A percentile compares a stretch with the other conserved stretches of the same genome.
Conservation (phyloP, 305 asterid genomes). For the Lippia alba region DNA sequence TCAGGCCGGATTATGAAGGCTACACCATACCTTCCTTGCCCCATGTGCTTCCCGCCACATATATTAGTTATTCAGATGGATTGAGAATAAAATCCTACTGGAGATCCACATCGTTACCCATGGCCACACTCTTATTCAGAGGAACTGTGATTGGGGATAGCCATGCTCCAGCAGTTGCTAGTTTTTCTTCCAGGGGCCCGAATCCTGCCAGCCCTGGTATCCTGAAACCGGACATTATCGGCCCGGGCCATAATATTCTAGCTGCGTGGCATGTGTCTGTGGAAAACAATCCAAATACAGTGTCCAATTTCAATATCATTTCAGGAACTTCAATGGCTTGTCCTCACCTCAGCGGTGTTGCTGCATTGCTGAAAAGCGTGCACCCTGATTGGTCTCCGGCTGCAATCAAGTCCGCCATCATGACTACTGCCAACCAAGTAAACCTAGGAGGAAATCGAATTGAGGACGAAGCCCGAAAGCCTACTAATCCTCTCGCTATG, state of each 20-base stretch:
- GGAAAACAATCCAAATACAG: slow-evolving; percentile 27
- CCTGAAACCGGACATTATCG: slow-evolving; percentile 58
- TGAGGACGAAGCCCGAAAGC: background rate
- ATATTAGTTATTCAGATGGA: slow-evolving; percentile 39
- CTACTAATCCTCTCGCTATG: background rate
- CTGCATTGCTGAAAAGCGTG: slow-evolving; percentile 28
- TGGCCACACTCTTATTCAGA: slow-evolving; percentile 16
- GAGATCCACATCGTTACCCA: slow-evolving; percentile 9
- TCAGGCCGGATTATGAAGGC: slow-evolving; percentile 28
- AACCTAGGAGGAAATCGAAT: slow-evolving; percentile 17
- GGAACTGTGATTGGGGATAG: slow-evolving; percentile 32
- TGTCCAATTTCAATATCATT: slow-evolving; percentile 35
- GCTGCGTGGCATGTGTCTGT: slow-evolving; percentile 49
- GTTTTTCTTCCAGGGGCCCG: slow-evolving; percentile 36
- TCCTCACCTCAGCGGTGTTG: slow-evolving; percentile 52
- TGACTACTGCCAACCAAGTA: slow-evolving; percentile 32
- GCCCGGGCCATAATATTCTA: slow-evolving; percentile 50
- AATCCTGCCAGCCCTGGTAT: slow-evolving; percentile 27
- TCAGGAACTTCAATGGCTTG: slow-evolving; percentile 66
- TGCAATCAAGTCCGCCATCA: slow-evolving; percentile 30
- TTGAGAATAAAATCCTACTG: slow-evolving; percentile 34
- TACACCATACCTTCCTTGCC: slow-evolving; percentile 22
- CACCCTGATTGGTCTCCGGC: slow-evolving; percentile 39
- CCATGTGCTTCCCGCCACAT: slow-evolving; percentile 46
- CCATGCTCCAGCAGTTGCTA: slow-evolving; percentile 28